Evolutionary conservation across 2,329 filamentous ascomycete species (phyloP), one percentile per base, ranked within the genome.

Genomic region (Colletotrichum camelliae): DNA sequence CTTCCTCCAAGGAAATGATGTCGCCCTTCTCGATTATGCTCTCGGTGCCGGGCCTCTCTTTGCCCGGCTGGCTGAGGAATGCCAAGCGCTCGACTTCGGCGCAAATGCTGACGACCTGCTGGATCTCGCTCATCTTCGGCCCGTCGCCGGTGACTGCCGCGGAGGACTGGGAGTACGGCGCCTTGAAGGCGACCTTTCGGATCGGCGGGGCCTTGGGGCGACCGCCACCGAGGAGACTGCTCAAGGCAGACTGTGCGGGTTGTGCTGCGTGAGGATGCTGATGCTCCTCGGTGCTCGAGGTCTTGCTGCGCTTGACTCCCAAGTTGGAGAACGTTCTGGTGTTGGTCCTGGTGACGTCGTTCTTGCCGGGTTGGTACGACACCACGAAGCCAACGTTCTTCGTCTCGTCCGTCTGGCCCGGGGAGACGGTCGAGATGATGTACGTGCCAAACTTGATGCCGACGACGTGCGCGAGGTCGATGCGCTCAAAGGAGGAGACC

Each of bases 321-420:
- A 84, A 86, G 80, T 83, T 93, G 77, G 88, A 94, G 29, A 98
- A 85, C 5, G 95, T 96, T 27, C 96, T 89, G 2, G 97, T 98
- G 81, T 98, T 98, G 67, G 96, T 93, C 18, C 96, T 90, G 55
- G 93, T 90, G 52, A 96, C 88, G 78, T 96, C 94, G 66, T 91
- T 90, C 61, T 92, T 92, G 1, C 93, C 92, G 0, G 94, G 92
- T 77, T 91, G 90, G 82, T 98, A 98, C 15, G 91, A 90, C 10
- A 99, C 86, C 2, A 97, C 90, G 69, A 98, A 91, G 0, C 97
- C 97, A 1, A 98, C 91, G 79, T 98, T 98, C 82, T 91, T 93
- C 68, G 88, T 86, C 82, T 95, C 94, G 78, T 98, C 94, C 78
- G 92, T 91, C 81, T 98, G 95, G 1, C 92, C 89, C 2, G 93